A percentile compares a stretch with the other conserved stretches of the same genome.
Evolutionary conservation across 768 basidiomycete species (phyloP).

Genomic region (Termitomyces sp.): DNA sequence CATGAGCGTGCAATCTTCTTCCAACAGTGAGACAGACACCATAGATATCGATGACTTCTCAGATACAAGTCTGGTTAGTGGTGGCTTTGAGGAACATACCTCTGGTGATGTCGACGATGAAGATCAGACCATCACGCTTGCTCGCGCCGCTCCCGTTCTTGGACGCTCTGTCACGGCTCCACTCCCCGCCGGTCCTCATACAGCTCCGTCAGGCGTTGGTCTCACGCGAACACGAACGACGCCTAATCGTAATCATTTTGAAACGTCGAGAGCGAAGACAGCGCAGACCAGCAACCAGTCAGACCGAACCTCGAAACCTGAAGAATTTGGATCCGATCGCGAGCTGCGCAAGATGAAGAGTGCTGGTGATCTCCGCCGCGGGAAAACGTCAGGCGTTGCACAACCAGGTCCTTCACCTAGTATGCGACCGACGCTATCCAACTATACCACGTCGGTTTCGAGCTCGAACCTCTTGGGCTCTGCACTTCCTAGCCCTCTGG

Average conservation of each 20-base stretch:
- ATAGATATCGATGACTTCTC: constrained; percentile 57
- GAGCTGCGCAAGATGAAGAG: constrained; percentile 84
- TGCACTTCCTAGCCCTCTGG: constrained; percentile 24
- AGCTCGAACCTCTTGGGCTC: constrained; percentile 59
- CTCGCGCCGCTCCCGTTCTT: constrained; percentile 44
- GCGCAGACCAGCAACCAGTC: constrained; percentile 18
- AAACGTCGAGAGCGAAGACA: constrained; percentile 33
- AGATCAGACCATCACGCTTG: constrained; percentile 71
- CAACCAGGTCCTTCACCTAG: constrained; percentile 20
- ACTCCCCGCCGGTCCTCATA: constrained; percentile 21
- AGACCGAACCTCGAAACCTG: constrained; percentile 17
- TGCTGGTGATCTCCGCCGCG: constrained; percentile 70
- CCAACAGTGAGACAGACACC: constrained; percentile 36
- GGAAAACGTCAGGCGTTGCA: constrained; percentile 23
- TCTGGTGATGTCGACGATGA: constrained; percentile 51
- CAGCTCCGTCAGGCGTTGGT: constrained; percentile 28
- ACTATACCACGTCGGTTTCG: constrained; percentile 59
- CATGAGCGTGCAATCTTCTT: constrained; percentile 32
- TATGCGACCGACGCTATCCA: constrained; percentile 34
- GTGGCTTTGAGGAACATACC: constrained; percentile 25
- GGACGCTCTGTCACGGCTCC: constrained; percentile 50
- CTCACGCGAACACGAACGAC: constrained; percentile 71
- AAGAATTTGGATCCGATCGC: constrained; percentile 44
- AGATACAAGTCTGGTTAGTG: constrained; percentile 45
- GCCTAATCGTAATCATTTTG: constrained; percentile 55